Evolutionary conservation across 1,284 basidiomycete genomes (phyloP).

Genomic region (Meira miltonrushii): DNA sequence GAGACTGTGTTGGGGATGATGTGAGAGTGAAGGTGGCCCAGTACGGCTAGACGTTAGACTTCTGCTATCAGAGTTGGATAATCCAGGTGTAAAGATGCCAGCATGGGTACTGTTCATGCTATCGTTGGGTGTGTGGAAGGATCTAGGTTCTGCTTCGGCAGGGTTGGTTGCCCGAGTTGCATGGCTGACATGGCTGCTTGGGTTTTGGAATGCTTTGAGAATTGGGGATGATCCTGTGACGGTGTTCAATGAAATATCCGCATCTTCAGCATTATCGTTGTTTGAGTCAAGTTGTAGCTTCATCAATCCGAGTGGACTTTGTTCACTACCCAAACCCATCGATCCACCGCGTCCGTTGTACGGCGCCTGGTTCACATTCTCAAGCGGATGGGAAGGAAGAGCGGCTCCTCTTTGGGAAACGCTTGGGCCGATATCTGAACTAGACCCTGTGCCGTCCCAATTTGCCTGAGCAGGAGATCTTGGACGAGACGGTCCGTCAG

Average conservation of each 20-base stretch:
- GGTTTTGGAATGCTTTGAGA: conserved; percentile 9
- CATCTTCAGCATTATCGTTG: background rate
- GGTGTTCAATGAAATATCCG: background rate
- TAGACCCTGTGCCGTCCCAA: conserved; percentile 4
- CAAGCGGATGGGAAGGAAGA: conserved; percentile 8
- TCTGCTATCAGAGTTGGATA: background rate
- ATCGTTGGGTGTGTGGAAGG: background rate
- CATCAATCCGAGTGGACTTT: conserved; percentile 8
- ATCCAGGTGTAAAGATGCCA: background rate
- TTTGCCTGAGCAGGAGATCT: background rate
- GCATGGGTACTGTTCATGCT: background rate
- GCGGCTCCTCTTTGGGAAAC: background rate
- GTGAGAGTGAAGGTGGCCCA: background rate
- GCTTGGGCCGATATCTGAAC: background rate
- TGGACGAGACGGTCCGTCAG: conserved; percentile 4
- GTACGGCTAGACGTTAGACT: background rate
- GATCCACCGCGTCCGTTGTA: background rate
- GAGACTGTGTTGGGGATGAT: too few relatives aligned
- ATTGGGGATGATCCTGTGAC: conserved; percentile 3
- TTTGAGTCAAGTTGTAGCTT: background rate
- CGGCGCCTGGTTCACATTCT: background rate
- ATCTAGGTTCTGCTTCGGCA: background rate
- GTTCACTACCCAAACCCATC: background rate
- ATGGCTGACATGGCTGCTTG: background rate
- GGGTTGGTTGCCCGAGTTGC: background rate